Evolutionary conservation across 495 filamentous ascomycete genomes (phyloP).

Genomic region (Xanthoparmelia taractica): DNA sequence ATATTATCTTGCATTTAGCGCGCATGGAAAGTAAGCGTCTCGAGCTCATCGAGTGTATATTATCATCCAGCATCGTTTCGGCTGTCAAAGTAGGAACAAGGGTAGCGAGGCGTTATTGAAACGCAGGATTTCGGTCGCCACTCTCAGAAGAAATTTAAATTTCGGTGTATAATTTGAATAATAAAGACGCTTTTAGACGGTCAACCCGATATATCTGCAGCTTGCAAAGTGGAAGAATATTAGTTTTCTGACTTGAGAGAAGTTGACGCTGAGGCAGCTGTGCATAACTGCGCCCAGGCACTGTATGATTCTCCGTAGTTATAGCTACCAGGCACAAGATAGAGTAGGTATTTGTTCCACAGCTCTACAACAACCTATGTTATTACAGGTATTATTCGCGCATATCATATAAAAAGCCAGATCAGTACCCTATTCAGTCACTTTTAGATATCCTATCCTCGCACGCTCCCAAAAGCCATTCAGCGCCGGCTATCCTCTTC

Average conservation of each 20-base stretch:
- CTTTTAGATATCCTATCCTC: neutral
- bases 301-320: neutral
- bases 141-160: conserved; percentile 8
- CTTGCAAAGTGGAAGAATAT: neutral
- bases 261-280: no score
- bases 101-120: conserved; percentile 8
- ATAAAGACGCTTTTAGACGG: neutral
- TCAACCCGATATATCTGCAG: neutral
- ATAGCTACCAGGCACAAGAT: no score
- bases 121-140: conserved; percentile 22
- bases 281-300: neutral
- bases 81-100: conserved; percentile 1
- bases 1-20: conserved; percentile 24
- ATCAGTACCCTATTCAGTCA: neutral
- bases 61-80: neutral
- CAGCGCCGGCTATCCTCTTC: neutral
- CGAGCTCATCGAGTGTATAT: conserved; percentile 9
- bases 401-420: neutral
- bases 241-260: neutral
- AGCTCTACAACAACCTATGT: neutral
- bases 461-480: neutral
- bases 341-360: no score
- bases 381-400: neutral
- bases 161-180: conserved; percentile 2
- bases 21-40: conserved; percentile 18